Base-by-base conservation (phyloP, 1,284 basidiomycete species). In the Lentinus polychrous region DNA sequence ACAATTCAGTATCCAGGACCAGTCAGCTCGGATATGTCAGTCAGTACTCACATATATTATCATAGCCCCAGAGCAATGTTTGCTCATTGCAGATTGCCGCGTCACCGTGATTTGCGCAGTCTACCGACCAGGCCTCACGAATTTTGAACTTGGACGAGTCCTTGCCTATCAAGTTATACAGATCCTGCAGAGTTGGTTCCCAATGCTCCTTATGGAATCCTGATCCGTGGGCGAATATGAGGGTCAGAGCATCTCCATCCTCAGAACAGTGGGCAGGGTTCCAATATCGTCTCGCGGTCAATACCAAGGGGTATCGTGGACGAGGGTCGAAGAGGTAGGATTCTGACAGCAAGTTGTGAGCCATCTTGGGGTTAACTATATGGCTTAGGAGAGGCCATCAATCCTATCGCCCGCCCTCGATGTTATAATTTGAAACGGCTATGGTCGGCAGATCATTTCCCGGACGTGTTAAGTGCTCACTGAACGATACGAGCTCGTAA, bases 161-260 rank as follows among this genome's bases (percentile, higher is more conserved):
- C n/a, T 15, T 36, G 8, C 27, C 57, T 11, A 70, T 45, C 2
- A 68, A 44, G 0, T 47, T 55, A 43, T 65, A 70, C n/a, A 81
- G 58, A 14, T 76, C 71, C 10, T 75, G 71, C 4, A 80, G 62
- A 0, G 70, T 68, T 1, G 78, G 76, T 53, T 80, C 77, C 74
- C 75, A 80, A 18, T 69, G 67, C 52, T 80, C 78, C 54, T 79
- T 80, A 58, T 74, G 72, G 54, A 73, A 77, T 0, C 77, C 72
- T 1, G 72, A 76, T 6, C 69, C 78, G 55, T 80, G 78, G 1
- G 74, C 59, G 44, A 77, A 69, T 27, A 80, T 57, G 24, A 79
- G 61, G 0, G 78, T 79, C 8, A 71, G 43, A 0, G 72, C 76
- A 8, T 69, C 63, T 0, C 66, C 56, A 49, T 72, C 71, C 18